Evolutionary conservation across 2,329 filamentous ascomycete genomes (phyloP).

Genomic region (Hyphodiscus sp.): DNA sequence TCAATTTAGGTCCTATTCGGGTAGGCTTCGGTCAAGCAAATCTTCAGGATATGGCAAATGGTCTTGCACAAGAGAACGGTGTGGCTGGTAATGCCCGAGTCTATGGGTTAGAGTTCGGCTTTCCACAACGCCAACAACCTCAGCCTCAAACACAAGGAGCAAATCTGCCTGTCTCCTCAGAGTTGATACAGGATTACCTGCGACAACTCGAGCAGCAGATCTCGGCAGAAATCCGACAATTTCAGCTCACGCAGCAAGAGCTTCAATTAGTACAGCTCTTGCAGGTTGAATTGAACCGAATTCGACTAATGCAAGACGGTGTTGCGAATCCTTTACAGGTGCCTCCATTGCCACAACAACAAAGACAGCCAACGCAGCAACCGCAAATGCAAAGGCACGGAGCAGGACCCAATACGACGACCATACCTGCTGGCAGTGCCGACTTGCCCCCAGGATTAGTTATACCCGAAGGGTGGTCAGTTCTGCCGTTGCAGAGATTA

Average conservation of each 20-base stretch:
- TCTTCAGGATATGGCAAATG: slow-evolving; percentile 60
- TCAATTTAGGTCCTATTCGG: slow-evolving; percentile 68
- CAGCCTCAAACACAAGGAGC: slow-evolving; percentile 19
- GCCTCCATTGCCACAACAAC: not conserved
- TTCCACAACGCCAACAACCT: slow-evolving; percentile 19
- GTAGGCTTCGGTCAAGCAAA: slow-evolving; percentile 64
- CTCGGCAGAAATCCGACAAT: slow-evolving; percentile 55
- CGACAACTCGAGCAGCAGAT: slow-evolving; percentile 62
- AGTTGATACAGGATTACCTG: slow-evolving; percentile 52
- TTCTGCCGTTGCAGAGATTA: slow-evolving; percentile 52
- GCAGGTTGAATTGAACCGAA: slow-evolving; percentile 58
- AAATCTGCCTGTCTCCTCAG: slow-evolving; percentile 15
- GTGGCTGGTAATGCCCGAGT: slow-evolving; percentile 23
- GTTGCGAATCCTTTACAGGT: slow-evolving; percentile 12
- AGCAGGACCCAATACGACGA: slow-evolving; percentile 37
- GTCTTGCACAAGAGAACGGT: slow-evolving; percentile 39
- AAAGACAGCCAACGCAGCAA: slow-evolving; percentile 1
- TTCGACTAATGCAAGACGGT: slow-evolving; percentile 40
- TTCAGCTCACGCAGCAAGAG: slow-evolving; percentile 61
- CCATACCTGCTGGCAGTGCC: slow-evolving; percentile 53
- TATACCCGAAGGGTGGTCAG: slow-evolving; percentile 58
- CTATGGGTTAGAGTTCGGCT: slow-evolving; percentile 30
- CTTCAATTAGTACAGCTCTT: slow-evolving; percentile 61
- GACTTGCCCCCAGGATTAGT: slow-evolving; percentile 59
- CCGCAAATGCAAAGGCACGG: slow-evolving; percentile 39